A percentile compares a stretch with the other conserved stretches of the same genome.
Evolutionary conservation across 2,329 filamentous ascomycete genomes (phyloP).

Genomic region (Aspergillus glaucus): DNA sequence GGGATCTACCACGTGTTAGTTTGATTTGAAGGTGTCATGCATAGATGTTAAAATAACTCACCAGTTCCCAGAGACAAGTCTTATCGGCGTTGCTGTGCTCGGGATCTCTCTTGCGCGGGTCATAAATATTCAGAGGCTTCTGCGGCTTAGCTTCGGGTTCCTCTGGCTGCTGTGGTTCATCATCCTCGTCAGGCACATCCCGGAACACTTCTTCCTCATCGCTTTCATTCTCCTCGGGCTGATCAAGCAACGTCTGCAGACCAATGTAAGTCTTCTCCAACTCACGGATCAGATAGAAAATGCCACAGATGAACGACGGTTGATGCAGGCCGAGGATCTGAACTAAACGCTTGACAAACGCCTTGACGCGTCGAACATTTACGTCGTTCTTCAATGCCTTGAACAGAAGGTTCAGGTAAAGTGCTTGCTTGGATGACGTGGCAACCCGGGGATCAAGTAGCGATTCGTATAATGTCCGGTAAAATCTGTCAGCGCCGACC

Average conservation of each 20-base stretch:
- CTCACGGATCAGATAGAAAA: constrained; percentile 83
- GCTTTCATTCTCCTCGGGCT: constrained; percentile 70
- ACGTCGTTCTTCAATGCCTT: constrained; percentile 81
- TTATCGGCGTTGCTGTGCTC: constrained; percentile 88
- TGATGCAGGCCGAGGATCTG: constrained; percentile 86
- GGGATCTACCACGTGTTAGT: constrained; percentile 44
- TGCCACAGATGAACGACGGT: constrained; percentile 83
- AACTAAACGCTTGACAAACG: constrained; percentile 87
- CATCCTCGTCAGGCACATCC: constrained; percentile 56
- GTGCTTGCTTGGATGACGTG: constrained; percentile 85
- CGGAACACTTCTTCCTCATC: constrained; percentile 64
- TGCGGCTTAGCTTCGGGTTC: constrained; percentile 20
- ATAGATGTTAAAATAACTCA: constrained; percentile 40
- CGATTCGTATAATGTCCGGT: constrained; percentile 91
- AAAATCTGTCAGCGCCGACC: constrained; percentile 82
- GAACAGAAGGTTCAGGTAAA: constrained; percentile 90
- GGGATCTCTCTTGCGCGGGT: constrained; percentile 85
- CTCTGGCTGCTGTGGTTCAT: constrained; percentile 27
- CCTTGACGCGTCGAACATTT: constrained; percentile 87
- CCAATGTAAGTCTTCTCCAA: constrained; percentile 73
- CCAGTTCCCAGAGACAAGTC: constrained; percentile 87
- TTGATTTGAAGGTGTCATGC: not conserved
- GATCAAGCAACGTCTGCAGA: constrained; percentile 68
- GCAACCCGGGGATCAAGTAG: constrained; percentile 82
- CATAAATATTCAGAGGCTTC: constrained; percentile 52